phyloP scores from a whole-genome alignment of 225 moss, liverwort and hornwort species.

The Pseudoscleropodium purum region DNA sequence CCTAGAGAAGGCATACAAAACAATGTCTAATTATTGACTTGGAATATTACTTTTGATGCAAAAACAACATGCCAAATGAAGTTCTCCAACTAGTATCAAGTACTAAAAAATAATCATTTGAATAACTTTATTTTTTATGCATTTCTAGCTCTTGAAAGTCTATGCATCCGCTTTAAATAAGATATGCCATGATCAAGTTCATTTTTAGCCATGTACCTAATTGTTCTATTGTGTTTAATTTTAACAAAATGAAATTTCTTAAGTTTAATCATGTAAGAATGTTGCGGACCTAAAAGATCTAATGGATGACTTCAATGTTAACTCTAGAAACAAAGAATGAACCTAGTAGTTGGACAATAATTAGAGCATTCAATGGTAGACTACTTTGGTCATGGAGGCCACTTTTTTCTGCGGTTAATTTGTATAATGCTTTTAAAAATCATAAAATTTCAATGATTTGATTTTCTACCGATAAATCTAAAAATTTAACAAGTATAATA shows the following conservation, averaged over 20 bases:
- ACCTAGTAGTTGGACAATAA: not conserved
- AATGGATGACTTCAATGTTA: not conserved
- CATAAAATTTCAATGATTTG: not conserved
- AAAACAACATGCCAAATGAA: not conserved
- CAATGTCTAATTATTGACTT: not conserved
- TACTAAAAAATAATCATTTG: no score
- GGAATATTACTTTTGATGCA: not conserved
- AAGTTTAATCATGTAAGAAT: not conserved
- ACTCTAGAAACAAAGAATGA: not conserved
- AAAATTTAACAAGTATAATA: not conserved
- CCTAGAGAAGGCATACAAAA: not conserved
- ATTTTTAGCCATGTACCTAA: not conserved
- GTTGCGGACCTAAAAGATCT: rapidly evolving
- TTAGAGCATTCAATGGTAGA: not conserved
- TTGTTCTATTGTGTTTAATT: not conserved
- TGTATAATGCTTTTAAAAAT: not conserved
- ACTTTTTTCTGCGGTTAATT: rapidly evolving
- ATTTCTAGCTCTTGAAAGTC: not conserved
- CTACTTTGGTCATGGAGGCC: rapidly evolving
- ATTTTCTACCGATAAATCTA: not conserved
- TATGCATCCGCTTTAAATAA: not conserved
- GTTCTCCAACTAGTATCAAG: not conserved
- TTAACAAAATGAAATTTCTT: not conserved
- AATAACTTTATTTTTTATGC: no score
- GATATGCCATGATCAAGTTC: not conserved